phyloP scores from a whole-genome alignment of 805 yeast species.

The Saturnispora galanensis region DNA sequence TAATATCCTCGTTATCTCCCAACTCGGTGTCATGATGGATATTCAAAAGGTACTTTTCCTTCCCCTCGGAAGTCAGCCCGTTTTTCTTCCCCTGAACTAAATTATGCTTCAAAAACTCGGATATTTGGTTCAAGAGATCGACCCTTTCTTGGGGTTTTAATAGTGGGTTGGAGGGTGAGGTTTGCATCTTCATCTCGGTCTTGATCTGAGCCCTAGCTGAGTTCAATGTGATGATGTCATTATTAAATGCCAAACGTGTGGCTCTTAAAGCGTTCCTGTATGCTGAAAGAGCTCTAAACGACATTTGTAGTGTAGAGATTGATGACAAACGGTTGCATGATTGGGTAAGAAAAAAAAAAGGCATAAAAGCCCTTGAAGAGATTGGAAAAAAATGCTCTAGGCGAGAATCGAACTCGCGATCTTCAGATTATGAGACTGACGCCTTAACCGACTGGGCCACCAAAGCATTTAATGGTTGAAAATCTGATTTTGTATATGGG shows the following conservation, averaged over 20 bases:
- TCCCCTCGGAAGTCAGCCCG: slow-evolving; percentile 27
- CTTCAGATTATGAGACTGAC: slow-evolving; percentile 27
- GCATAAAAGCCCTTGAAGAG: background rate
- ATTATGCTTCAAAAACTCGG: slow-evolving; percentile 56
- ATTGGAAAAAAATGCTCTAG: slow-evolving; percentile 21
- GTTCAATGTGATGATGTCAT: slow-evolving; percentile 36
- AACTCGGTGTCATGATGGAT: slow-evolving; percentile 78
- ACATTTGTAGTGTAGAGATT: slow-evolving; percentile 2
- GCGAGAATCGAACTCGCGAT: slow-evolving; percentile 34
- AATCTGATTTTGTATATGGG: background rate
- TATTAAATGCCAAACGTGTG: slow-evolving; percentile 47
- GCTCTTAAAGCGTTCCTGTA: slow-evolving; percentile 63
- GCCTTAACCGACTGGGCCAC: slow-evolving; percentile 31
- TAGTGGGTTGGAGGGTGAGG: slow-evolving; percentile 34
- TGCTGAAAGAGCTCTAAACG: slow-evolving; percentile 31
- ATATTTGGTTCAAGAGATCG: slow-evolving; percentile 56
- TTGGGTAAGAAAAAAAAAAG: background rate
- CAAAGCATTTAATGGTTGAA: slow-evolving; percentile 15
- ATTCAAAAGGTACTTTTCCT: slow-evolving; percentile 45
- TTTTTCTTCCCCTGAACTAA: slow-evolving; percentile 77
- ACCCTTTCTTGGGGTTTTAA: slow-evolving; percentile 41
- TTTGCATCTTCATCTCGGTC: slow-evolving; percentile 35
- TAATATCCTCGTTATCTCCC: slow-evolving; percentile 81
- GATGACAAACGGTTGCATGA: background rate
- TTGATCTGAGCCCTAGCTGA: slow-evolving; percentile 57